These are phyloP conservation scores for Tuctoria greenei DNA, from an alignment of 176 grass and related monocot species.

Conservation along the genomic window DNA sequence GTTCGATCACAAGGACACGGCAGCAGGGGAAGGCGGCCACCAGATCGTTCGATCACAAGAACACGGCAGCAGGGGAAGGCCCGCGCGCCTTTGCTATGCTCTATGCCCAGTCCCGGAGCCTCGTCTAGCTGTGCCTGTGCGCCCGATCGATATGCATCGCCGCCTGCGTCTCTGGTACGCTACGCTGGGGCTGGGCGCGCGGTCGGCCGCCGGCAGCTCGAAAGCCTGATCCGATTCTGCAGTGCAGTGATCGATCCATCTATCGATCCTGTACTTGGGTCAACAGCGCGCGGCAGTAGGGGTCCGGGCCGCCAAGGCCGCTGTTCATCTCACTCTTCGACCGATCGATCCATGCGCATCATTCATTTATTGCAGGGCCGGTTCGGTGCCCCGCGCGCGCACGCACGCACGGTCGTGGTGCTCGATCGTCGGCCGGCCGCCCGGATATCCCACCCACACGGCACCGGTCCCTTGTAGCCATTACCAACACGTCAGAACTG, in stretches of 20 bases:
- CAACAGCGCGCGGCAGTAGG: conserved; percentile 20
- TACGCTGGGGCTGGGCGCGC: not conserved
- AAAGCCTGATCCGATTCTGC: not conserved
- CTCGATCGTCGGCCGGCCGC: not conserved
- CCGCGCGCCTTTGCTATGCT: too few species aligned
- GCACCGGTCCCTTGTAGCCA: too few species aligned
- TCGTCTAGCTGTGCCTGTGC: too few species aligned
- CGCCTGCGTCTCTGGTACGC: not conserved
- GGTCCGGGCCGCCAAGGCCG: conserved; percentile 30
- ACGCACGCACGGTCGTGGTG: not conserved
- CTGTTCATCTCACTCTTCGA: conserved; percentile 24
- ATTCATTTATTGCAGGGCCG: conserved; percentile 5
- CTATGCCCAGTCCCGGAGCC: too few species aligned
- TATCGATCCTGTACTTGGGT: not conserved
- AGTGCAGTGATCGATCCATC: not conserved
- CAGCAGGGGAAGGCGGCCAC: not conserved
- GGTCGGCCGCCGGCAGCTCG: not conserved
- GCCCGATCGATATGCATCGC: not conserved
- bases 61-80: conserved; percentile 1
- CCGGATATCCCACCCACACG: too few species aligned
- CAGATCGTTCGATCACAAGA: not conserved
- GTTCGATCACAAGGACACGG: not conserved
- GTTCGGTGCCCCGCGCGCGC: not conserved
- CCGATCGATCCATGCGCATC: not conserved
- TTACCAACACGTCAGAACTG: not conserved